Evolutionary conservation across 345 rosid genomes (phyloP).

Genomic region (Euphorbia peplus): DNA sequence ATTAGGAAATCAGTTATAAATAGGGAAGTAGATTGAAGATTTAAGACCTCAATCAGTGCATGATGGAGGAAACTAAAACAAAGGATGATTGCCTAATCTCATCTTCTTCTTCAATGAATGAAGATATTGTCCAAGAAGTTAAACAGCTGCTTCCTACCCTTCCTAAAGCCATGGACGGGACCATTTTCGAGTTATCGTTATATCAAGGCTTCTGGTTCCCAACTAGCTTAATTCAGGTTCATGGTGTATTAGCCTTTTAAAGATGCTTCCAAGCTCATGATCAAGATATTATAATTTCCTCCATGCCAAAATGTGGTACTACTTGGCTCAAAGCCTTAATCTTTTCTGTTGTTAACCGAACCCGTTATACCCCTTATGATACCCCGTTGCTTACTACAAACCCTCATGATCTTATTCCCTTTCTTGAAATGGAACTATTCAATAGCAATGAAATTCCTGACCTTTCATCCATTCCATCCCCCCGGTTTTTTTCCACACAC

Average conservation of each 20-base stretch:
- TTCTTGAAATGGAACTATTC: constrained; percentile 26
- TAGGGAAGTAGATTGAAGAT: no score
- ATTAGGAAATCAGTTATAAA: no score
- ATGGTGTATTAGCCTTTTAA: constrained; percentile 20
- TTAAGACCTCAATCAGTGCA: no score
- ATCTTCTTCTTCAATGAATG: no score
- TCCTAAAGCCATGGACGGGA: no score
- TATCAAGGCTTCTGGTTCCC: no score
- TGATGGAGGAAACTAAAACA: neutral
- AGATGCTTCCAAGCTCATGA: constrained; percentile 28
- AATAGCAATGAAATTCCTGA: neutral
- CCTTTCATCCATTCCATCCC: neutral
- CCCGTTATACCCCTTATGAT: neutral
- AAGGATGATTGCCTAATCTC: no score
- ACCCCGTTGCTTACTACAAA: constrained; percentile 27
- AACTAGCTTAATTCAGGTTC: no score
- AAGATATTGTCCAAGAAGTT: no score
- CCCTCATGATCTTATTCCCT: constrained; percentile 42
- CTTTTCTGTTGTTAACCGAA: constrained; percentile 30
- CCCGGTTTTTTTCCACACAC: constrained; percentile 19
- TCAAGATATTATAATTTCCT: constrained; percentile 27
- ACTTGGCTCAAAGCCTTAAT: constrained; percentile 42
- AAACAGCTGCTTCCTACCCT: no score
- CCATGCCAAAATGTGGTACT: constrained; percentile 42
- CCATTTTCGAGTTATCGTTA: no score